Percentiles rank a stretch among this genome's conserved stretches.
Conservation (phyloP, 2,329 filamentous ascomycete genomes). For the Endoconidiophora laricicola region DNA sequence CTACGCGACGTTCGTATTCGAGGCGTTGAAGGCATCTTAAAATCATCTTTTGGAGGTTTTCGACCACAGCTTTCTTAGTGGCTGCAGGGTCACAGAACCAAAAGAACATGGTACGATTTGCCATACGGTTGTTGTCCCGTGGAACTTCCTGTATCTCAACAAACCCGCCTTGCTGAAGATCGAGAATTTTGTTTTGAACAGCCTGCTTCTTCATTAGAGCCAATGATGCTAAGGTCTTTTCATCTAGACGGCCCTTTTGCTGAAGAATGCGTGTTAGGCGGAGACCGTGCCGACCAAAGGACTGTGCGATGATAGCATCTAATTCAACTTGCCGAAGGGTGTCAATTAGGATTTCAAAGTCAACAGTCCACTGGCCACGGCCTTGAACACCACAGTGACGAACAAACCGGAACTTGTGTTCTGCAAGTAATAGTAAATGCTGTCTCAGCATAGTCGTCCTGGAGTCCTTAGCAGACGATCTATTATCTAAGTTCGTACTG, state of each 20-base stretch:
- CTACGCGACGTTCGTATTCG: constrained; percentile 54
- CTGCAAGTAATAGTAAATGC: constrained; percentile 55
- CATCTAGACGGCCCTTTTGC: constrained; percentile 83
- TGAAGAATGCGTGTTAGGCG: constrained; percentile 74
- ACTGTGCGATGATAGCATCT: constrained; percentile 63
- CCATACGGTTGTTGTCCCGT: constrained; percentile 65
- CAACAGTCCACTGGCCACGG: constrained; percentile 63
- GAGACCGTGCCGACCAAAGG: constrained; percentile 59
- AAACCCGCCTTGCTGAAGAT: constrained; percentile 72
- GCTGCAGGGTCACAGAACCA: constrained; percentile 78
- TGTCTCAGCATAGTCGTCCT: constrained; percentile 25
- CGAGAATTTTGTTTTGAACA: constrained; percentile 66
- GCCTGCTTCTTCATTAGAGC: constrained; percentile 75
- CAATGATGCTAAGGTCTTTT: constrained; percentile 68
- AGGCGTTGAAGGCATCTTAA: constrained; percentile 67
- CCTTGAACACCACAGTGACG: constrained; percentile 46
- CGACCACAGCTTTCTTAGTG: constrained; percentile 51
- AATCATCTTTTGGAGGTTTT: constrained; percentile 83
- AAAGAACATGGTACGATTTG: constrained; percentile 72
- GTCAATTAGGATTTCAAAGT: constrained; percentile 58
- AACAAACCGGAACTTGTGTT: constrained; percentile 52
- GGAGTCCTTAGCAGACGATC: constrained; percentile 30
- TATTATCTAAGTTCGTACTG: constrained; percentile 21
- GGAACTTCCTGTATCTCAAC: constrained; percentile 91
- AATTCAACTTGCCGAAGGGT: constrained; percentile 61